These are phyloP conservation scores for Arthrobotrys conoides DNA, from an alignment of 2,329 filamentous ascomycete genomes.

Conservation along the genomic window DNA sequence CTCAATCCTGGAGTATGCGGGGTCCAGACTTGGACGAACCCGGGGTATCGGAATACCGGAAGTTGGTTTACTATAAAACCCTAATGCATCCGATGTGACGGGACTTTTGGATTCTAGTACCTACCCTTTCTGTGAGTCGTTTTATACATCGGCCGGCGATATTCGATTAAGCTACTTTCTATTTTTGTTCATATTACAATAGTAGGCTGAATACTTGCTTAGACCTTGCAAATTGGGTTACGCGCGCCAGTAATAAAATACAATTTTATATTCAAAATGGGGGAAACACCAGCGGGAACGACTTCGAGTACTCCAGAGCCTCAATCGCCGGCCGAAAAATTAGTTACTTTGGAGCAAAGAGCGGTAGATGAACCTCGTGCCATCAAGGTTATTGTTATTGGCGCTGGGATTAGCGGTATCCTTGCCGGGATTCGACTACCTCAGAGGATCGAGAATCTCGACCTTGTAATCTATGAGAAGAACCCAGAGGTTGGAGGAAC, in stretches of 20 bases:
- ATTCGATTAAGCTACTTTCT: not conserved
- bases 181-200: not conserved
- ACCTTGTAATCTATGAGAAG: slow-evolving; percentile 71
- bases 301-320: slow-evolving; percentile 41
- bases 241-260: not conserved
- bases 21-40: slow-evolving; percentile 10
- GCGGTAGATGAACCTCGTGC: slow-evolving; percentile 61
- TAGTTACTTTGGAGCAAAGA: slow-evolving; percentile 28
- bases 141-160: not conserved
- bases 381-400: slow-evolving; percentile 66
- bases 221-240: not conserved
- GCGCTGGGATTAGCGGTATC: slow-evolving; percentile 67
- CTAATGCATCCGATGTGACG: not conserved
- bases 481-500: slow-evolving; percentile 73
- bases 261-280: slow-evolving; percentile 21
- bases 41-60: slow-evolving; percentile 40
- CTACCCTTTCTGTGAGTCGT: slow-evolving; percentile 7
- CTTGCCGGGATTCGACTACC: slow-evolving; percentile 66
- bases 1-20: slow-evolving; percentile 30
- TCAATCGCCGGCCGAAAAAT: slow-evolving; percentile 11
- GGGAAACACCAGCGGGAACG: slow-evolving; percentile 35
- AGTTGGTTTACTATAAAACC: slow-evolving; percentile 20
- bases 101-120: not conserved
- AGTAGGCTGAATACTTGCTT: too few species aligned
- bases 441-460: slow-evolving; percentile 66